Conservation (phyloP, 2,329 filamentous ascomycete genomes). For the Ophiocordyceps camponoti-floridani region DNA sequence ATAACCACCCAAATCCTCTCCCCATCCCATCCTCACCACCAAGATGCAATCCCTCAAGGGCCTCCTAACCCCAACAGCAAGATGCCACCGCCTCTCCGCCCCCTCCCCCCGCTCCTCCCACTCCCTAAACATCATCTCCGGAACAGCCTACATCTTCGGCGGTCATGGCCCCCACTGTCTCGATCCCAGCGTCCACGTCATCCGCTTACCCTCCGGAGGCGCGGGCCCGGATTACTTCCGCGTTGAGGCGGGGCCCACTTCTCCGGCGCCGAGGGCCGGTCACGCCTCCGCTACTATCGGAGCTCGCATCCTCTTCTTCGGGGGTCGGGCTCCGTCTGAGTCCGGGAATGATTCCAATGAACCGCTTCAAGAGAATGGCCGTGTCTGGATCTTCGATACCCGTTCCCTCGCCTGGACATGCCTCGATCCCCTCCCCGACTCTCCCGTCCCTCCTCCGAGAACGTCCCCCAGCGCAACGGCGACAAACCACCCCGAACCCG, state of each 20-base stretch:
- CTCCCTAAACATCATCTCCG: slow-evolving; percentile 39
- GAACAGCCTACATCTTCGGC: slow-evolving; percentile 52
- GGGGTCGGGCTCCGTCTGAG: slow-evolving; percentile 54
- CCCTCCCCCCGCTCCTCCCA: too few relatives aligned
- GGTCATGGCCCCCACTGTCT: slow-evolving; percentile 51
- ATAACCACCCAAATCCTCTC: background rate
- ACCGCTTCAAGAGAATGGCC: slow-evolving; percentile 21
- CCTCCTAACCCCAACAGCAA: too few relatives aligned
- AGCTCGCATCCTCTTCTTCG: slow-evolving; percentile 62
- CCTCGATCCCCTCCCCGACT: slow-evolving; percentile 35
- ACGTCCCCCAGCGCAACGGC: slow-evolving; percentile 52
- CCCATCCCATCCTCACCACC: too few relatives aligned
- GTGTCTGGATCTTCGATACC: slow-evolving; percentile 62
- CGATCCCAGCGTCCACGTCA: slow-evolving; percentile 53
- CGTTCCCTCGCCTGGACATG: slow-evolving; percentile 43
- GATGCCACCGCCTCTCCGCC: too few relatives aligned
- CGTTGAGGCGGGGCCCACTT: too few relatives aligned
- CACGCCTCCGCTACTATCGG: slow-evolving; percentile 52
- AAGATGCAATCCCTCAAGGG: too few relatives aligned
- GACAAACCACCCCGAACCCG: slow-evolving; percentile 42
- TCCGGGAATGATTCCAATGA: slow-evolving; percentile 26
- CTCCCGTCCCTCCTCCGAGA: slow-evolving; percentile 39
- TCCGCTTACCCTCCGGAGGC: slow-evolving; percentile 40
- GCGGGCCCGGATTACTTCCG: slow-evolving; percentile 39
- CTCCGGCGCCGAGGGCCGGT: too few relatives aligned